Conservation (phyloP, 2,329 filamentous ascomycete species). For the Dendrostoma leiphaemia region DNA sequence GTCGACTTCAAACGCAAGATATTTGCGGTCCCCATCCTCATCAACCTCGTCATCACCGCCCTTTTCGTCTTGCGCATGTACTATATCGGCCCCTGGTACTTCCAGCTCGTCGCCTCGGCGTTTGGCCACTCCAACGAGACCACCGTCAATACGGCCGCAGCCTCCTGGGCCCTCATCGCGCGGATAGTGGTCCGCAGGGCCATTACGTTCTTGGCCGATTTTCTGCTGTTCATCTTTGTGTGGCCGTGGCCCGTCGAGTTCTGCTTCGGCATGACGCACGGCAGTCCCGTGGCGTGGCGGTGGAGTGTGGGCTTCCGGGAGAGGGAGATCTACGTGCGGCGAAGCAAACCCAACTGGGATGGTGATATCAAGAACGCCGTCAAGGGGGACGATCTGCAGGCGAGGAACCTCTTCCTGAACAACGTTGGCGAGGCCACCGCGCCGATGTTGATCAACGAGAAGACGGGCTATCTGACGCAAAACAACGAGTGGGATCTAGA, state of each 20-base stretch:
- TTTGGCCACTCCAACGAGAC: constrained; percentile 66
- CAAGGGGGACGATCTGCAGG: constrained; percentile 44
- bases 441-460: constrained; percentile 63
- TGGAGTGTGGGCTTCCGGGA: constrained; percentile 72
- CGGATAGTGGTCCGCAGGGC: constrained; percentile 59
- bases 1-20: constrained; percentile 74
- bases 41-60: constrained; percentile 68
- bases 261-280: constrained; percentile 55
- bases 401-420: constrained; percentile 57
- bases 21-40: constrained; percentile 73
- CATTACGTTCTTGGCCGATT: constrained; percentile 71
- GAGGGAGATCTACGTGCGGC: constrained; percentile 77
- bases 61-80: constrained; percentile 69
- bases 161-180: constrained; percentile 55
- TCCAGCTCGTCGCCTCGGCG: constrained; percentile 59
- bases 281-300: constrained; percentile 71
- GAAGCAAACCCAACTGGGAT: constrained; percentile 69
- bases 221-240: constrained; percentile 64
- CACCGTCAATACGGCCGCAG: constrained; percentile 58
- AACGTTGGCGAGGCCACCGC: constrained; percentile 68
- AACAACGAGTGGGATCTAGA: constrained; percentile 85
- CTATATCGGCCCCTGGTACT: constrained; percentile 71
- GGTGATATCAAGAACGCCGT: constrained; percentile 52
- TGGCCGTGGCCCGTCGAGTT: constrained; percentile 75
- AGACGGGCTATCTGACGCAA: constrained; percentile 87